Base-by-base conservation (phyloP, 257 asterid species). In the Sherardia arvensis region DNA sequence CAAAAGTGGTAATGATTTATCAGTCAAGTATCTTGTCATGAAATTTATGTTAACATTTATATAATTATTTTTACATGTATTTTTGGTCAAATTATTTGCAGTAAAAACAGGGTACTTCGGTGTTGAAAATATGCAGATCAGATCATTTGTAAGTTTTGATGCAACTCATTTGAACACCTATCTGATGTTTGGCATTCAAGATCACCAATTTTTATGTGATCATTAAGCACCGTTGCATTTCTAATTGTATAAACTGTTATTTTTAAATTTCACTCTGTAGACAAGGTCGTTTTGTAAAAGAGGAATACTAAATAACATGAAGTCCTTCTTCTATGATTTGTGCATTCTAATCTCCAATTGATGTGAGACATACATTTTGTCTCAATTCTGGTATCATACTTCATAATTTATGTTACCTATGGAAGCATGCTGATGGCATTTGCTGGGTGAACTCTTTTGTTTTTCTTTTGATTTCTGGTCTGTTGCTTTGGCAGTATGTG, bases 91-190 rank as follows among this genome's bases (percentile, higher is more conserved):
- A 69, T 68, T 82, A 64, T 26, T 77, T 77, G 79, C 95, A 91
- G 95, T 83, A 75, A 84, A 84, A 84, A 70, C 94, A 73, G 71
- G 78, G 51, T 3, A 74, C 74, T 68, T 74, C 20, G 83, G 79
- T 43, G 83, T 76, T 69, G 87, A 88, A 71, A 69, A 80, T 64
- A 76, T 88, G 73, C 85, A 83, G 76, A 81, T 81, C 75, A 80
- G 86, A 70, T 77, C 85, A 64, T 86, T 83, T 66, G 95, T 88
- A 86, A 22, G 98, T 77, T 71, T 69, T 65, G 65, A 15, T 43
- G 69, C 58, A 55, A 53, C 73, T 71, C 27, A 10, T 51, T 5
- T 9, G 58, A 70, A 25, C 25, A 63, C 27, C 27, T 22, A 18
- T 40, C 63, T 49, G 55, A 7, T 64, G 47, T 47, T 53, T 59